Conservation (phyloP, 2,329 filamentous ascomycete genomes). For the Bimuria novae-zelandiae region DNA sequence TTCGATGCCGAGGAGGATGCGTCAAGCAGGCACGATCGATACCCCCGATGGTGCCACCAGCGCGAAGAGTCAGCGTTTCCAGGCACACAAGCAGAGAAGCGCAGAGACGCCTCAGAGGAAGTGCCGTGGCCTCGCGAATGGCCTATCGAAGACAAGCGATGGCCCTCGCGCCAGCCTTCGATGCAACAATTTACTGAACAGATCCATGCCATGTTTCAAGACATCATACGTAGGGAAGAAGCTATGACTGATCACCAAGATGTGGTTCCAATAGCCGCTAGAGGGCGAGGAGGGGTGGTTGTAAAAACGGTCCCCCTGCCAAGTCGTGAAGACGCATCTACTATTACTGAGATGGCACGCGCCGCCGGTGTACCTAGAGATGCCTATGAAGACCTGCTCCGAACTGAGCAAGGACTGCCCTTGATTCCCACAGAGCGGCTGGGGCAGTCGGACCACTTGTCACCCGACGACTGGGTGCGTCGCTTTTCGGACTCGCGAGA, state of each 20-base stretch:
- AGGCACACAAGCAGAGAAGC: background rate
- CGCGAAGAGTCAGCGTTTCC: background rate
- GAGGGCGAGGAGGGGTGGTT: no score
- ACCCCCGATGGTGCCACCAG: slow-evolving; percentile 9
- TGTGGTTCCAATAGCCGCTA: no score
- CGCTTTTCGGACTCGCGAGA: slow-evolving; percentile 18
- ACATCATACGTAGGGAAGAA: slow-evolving; percentile 4
- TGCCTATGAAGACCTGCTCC: slow-evolving; percentile 64
- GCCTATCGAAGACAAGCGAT: background rate
- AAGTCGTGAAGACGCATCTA: slow-evolving; percentile 59
- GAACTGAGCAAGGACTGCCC: slow-evolving; percentile 36
- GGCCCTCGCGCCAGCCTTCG: background rate
- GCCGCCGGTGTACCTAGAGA: slow-evolving; percentile 56
- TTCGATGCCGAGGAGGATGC: slow-evolving; percentile 19
- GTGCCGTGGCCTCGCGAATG: no score
- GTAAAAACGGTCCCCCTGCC: no score
- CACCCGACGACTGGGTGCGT: slow-evolving; percentile 19
- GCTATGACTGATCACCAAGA: background rate
- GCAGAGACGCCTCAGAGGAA: background rate
- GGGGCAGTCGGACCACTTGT: slow-evolving; percentile 14
- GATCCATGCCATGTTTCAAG: slow-evolving; percentile 7
- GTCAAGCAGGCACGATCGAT: background rate
- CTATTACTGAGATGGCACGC: slow-evolving; percentile 45
- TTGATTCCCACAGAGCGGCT: slow-evolving; percentile 19
- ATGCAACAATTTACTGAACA: background rate